phyloP scores from a whole-genome alignment of 176 grass and related monocot genomes.

The Rhynchospora breviuscula region DNA sequence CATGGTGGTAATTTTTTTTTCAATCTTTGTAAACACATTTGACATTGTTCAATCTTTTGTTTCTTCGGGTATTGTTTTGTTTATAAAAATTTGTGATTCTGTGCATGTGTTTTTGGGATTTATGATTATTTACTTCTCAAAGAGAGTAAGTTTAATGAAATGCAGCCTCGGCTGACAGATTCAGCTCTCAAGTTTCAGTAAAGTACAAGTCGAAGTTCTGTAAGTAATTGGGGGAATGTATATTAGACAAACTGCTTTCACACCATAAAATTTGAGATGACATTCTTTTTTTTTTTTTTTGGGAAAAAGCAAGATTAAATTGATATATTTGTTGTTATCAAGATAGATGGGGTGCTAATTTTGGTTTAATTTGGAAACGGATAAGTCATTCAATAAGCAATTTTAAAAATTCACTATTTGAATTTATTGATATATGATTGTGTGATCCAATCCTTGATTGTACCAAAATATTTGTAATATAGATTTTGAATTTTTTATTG shows the following conservation, averaged over 20 bases:
- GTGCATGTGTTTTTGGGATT: background rate
- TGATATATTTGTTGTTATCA: no score
- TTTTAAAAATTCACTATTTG: background rate
- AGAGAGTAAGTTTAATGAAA: background rate
- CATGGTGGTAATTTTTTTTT: conserved; percentile 14
- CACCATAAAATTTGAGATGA: no score
- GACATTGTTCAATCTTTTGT: background rate
- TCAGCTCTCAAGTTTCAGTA: background rate
- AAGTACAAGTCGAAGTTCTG: background rate
- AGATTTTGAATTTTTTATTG: background rate
- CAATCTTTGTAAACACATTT: conserved; percentile 19
- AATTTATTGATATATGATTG: background rate
- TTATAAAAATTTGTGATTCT: background rate
- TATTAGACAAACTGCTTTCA: background rate
- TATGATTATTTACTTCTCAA: background rate
- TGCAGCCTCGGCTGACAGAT: no score
- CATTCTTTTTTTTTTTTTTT: no score
- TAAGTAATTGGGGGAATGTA: background rate
- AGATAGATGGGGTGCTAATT: no score
- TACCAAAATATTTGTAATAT: background rate
- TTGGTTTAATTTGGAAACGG: no score
- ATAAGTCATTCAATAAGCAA: background rate
- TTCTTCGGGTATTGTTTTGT: conserved; percentile 4
- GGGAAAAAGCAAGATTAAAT: no score
- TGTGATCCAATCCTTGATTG: background rate